phyloP scores from a whole-genome alignment of 1,284 basidiomycete genomes.

The Ceratobasidium sp. region DNA sequence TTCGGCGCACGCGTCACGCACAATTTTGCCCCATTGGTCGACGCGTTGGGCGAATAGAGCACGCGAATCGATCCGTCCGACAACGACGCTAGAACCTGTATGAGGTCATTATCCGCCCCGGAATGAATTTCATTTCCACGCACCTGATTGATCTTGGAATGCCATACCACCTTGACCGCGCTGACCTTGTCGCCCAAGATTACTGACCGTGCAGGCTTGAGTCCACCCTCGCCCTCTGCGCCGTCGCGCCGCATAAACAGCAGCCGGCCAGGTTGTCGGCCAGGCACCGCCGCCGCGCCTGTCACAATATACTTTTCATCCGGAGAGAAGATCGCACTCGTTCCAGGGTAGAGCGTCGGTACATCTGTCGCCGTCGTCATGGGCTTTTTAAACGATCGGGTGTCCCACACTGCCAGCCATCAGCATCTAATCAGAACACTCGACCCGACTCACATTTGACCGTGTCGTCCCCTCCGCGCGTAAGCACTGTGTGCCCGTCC shows the following conservation, averaged over 20 bases:
- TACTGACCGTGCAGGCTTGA: conserved; percentile 41
- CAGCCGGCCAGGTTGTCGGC: conserved; percentile 69
- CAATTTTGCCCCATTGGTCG: conserved; percentile 90
- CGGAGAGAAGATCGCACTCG: conserved; percentile 92
- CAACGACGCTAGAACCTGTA: conserved; percentile 80
- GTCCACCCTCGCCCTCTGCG: conserved; percentile 58
- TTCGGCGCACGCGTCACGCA: conserved; percentile 77
- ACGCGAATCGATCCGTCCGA: conserved; percentile 90
- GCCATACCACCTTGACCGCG: conserved; percentile 90
- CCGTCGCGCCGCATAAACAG: conserved; percentile 74
- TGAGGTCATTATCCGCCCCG: not conserved
- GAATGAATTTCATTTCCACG: conserved; percentile 45
- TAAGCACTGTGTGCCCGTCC: conserved; percentile 81
- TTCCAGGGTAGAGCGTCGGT: conserved; percentile 84
- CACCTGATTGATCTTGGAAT: conserved; percentile 97
- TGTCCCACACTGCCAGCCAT: conserved; percentile 82
- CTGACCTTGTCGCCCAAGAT: conserved; percentile 73
- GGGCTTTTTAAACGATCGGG: conserved; percentile 86
- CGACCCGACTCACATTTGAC: conserved; percentile 78
- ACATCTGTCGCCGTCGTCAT: conserved; percentile 66
- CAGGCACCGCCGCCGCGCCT: conserved; percentile 69
- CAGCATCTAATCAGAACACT: conserved; percentile 18
- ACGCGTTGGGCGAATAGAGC: conserved; percentile 86
- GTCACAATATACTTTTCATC: conserved; percentile 88
- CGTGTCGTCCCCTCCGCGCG: conserved; percentile 90